Evolutionary conservation across 441 rosid species (phyloP).

Genomic region (Melianthus villosus): DNA sequence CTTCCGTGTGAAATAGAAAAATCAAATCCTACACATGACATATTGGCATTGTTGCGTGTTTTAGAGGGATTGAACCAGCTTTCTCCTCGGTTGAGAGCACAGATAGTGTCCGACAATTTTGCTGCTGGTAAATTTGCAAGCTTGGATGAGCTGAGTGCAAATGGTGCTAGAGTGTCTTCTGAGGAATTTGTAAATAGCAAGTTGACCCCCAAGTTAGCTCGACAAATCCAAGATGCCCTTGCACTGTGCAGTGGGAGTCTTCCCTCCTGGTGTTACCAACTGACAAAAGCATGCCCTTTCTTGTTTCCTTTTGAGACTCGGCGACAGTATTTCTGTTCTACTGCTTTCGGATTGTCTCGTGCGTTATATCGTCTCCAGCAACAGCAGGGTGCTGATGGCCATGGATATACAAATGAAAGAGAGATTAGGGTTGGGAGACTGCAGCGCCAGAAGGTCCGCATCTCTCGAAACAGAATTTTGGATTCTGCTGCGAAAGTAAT

Average conservation of each 20-base stretch:
- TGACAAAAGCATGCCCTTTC: constrained; percentile 94
- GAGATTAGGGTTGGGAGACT: constrained; percentile 90
- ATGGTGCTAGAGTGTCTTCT: constrained; percentile 40
- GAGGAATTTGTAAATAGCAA: constrained; percentile 82
- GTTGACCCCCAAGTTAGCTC: constrained; percentile 95
- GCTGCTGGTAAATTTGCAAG: constrained; percentile 52
- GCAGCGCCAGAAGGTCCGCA: constrained; percentile 99
- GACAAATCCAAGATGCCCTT: constrained; percentile 98
- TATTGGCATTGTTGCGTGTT: constrained; percentile 74
- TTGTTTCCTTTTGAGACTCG: constrained; percentile 97
- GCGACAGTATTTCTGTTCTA: constrained; percentile 87
- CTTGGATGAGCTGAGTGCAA: constrained; percentile 39
- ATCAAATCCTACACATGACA: constrained; percentile 74
- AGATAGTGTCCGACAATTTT: constrained; percentile 39
- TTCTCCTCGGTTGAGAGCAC: constrained; percentile 70
- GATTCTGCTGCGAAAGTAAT: constrained; percentile 99
- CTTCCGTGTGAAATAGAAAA: constrained; percentile 96
- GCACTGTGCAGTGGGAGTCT: constrained; percentile 98
- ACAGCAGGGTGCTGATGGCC: constrained; percentile 98
- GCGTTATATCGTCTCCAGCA: constrained; percentile 96
- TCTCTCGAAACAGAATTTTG: constrained; percentile 83
- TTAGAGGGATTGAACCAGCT: constrained; percentile 92
- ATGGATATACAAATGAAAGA: constrained; percentile 69
- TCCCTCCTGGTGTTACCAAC: constrained; percentile 94
- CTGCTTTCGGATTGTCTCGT: constrained; percentile 97